Base-by-base conservation (phyloP, 352 stramenopile genomes). In the Globisporangium cylindrosporum region DNA sequence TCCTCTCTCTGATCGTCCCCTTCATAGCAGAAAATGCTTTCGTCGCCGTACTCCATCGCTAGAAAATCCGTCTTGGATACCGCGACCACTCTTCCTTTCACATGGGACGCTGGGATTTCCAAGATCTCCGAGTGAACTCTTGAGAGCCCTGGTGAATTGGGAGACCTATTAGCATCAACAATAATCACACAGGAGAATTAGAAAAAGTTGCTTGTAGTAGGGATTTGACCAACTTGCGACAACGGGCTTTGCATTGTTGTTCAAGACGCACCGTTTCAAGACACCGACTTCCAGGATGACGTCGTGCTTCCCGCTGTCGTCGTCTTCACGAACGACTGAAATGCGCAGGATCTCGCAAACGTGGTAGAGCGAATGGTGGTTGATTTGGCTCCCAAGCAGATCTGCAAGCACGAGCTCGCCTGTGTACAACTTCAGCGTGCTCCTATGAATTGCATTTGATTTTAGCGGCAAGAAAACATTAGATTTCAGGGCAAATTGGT, bases 321-420 rank as follows among this genome's bases (percentile, higher is more conserved):
- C 48, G 2, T n/a, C 76, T 1, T 66, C 63, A 9, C 29, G 56
- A 54, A 41, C 67, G 22, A 83, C 29, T 24, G 75, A 71, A 59
- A 93, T 90, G 41, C 78, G 85, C n/a, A 93, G 29, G 49, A 95
- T 92, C 70, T 95, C 82, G 67, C 85, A 93, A 4, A 95, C 84
- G 34, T 92, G 75, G 60, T 91, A 95, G 18, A 93, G 57, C 20
- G 93, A 67, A 55, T 87, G 89, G 67, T 93, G 82, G 57, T 94
- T 84, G 41, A 89, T 81, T 20, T 74, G 72, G 29, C 79, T 77
- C 3, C 79, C 74, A 1, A 75, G 78, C 27, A 91, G 76, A 64
- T 95, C 88, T 1, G 81, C 84, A n/a, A 93, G 75, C 24, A 95
- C 74, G 48, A 95, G 74, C 46, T 95, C 85, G 6, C 88, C 88